Percentiles rank a stretch among this genome's conserved stretches.
Evolutionary conservation across 2,329 filamentous ascomycete genomes (phyloP).

Genomic region (Nemania sp.): DNA sequence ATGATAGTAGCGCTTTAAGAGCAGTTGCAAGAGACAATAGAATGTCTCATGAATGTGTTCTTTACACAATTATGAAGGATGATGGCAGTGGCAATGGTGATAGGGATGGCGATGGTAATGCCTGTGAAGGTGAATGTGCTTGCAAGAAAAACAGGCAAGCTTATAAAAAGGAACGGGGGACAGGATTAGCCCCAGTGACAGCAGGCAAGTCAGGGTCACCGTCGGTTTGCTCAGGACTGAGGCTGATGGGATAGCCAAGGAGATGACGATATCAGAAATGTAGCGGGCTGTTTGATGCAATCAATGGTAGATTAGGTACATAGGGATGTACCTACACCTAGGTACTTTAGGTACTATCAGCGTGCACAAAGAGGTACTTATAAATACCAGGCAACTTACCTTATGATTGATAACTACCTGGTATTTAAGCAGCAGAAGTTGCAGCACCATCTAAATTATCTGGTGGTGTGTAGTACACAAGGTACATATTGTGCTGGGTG

Average conservation of each 20-base stretch:
- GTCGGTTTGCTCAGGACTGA: slow-evolving; percentile 9
- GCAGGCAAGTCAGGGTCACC: neutral
- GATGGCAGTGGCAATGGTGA: neutral
- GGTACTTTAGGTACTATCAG: neutral
- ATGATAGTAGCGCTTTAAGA: slow-evolving; percentile 5
- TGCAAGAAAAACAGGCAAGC: neutral
- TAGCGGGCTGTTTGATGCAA: slow-evolving; percentile 22
- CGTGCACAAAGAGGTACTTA: no score
- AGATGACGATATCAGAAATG: slow-evolving; percentile 23
- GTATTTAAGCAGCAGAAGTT: no score
- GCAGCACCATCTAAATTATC: no score
- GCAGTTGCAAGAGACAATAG: neutral
- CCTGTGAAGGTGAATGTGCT: no score
- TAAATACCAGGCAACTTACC: no score
- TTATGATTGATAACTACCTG: no score
- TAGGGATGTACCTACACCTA: neutral
- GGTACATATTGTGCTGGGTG: no score
- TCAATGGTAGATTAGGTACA: neutral
- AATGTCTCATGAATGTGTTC: slow-evolving; percentile 12
- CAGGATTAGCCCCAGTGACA: neutral
- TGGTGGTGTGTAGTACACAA: no score
- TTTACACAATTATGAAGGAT: no score
- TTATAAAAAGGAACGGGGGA: neutral
- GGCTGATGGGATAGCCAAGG: slow-evolving; percentile 8
- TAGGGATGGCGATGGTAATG: neutral